phyloP scores from a whole-genome alignment of 139 green algal species.

The Mesostigma viride region DNA sequence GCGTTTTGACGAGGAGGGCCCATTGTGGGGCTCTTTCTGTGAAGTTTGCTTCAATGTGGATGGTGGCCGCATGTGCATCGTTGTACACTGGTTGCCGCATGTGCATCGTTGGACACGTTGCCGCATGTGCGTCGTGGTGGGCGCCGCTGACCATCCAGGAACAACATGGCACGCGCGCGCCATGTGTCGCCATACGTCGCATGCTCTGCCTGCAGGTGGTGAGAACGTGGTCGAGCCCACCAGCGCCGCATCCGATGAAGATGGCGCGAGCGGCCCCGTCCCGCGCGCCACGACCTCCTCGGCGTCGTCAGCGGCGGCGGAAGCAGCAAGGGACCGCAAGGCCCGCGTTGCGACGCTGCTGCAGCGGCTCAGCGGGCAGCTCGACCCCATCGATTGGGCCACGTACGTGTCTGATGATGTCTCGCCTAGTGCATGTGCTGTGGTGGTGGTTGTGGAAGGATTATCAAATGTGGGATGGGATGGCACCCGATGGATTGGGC shows the following conservation, averaged over 20 bases:
- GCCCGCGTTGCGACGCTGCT: constrained; percentile 17
- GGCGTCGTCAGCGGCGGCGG: no score
- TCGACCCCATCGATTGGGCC: constrained; percentile 97
- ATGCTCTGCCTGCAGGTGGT: neutral
- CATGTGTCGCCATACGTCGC: neutral
- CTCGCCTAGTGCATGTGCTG: neutral
- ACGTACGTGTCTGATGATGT: constrained; percentile 36
- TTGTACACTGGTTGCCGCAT: no score
- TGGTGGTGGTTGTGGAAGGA: neutral
- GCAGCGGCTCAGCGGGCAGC: constrained; percentile 32
- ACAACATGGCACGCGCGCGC: neutral
- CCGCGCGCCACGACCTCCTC: no score
- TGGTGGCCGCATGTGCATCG: no score
- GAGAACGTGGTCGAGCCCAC: neutral
- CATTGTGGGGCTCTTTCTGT: no score
- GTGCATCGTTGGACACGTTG: no score
- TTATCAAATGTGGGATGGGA: neutral
- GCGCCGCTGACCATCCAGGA: no score
- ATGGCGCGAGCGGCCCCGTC: neutral
- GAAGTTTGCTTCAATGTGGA: no score
- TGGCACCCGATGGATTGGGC: neutral
- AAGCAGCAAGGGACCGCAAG: constrained; percentile 3
- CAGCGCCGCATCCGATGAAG: neutral
- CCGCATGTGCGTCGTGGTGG: no score
- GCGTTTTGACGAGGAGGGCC: no score